Base-by-base conservation (phyloP, 306 rosid species). In the Malus domestica region DNA sequence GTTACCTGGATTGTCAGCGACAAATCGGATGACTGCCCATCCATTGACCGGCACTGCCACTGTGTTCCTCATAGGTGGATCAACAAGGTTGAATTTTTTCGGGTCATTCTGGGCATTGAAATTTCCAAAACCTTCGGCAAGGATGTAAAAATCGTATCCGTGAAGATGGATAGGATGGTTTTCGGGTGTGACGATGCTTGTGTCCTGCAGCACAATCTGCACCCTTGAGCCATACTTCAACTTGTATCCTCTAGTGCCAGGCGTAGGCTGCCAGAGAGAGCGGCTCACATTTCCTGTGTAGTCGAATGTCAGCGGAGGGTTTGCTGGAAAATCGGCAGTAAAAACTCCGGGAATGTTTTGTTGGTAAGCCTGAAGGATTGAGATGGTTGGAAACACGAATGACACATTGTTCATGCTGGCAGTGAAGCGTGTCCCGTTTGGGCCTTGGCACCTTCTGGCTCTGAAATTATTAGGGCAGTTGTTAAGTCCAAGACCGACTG, bases 121-220 rank as follows among this genome's bases (percentile, higher is more conserved):
- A 30, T 95, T 95, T 32, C 99, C 97, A 5, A 90, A 95, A 5
- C 97, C 97, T 70, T 90, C 88, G 0, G 97, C 97, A 3, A 92
- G 67, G 3, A 95, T 81, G 44, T 87, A 92, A 84, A 95, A 95
- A 85, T 92, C 97, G 69, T 89, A 90, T 1, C 97, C 99, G 51
- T 95, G 99, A 46, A 95, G 97, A 74, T 95, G 98, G 75, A 95
- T 85, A 0, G 97, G 97, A 67, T 95, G 98, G 79, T 92, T 92
- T 81, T 92, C 93, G 0, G 96, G 72, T 7, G 93, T 89, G 20
- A 92, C 76, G 22, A 95, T 86, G 45, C 84, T 89, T 0, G 99
- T 95, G 67, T 81, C 99, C 79, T 95, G 97, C 70, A 95, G 74
- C 52, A 95, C 99, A 29, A 95, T 58, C 78, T 95, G 92, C 9